These are phyloP conservation scores for slime mould (Dictyostelium discoideum) DNA, from an alignment of 78 protist species.

Conservation along the genomic window DNA sequence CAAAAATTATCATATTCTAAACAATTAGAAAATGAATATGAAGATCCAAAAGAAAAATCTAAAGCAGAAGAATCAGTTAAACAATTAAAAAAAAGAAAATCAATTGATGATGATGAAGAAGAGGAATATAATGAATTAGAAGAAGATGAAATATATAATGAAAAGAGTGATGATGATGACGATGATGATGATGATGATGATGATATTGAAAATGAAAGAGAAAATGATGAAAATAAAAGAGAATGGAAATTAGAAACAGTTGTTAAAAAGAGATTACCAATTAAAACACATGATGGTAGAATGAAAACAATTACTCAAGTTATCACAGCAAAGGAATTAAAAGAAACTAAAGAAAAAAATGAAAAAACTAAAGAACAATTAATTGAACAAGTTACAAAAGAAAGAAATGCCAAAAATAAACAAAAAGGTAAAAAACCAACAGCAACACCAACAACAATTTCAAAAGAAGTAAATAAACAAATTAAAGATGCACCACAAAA, in stretches of 20 bases:
- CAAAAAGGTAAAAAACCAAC: not conserved
- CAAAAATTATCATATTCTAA: slow-evolving; percentile 13
- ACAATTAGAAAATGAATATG: slow-evolving; percentile 50
- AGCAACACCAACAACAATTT: not conserved
- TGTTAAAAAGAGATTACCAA: slow-evolving; percentile 59
- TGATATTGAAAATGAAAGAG: not conserved
- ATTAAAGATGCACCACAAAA: slow-evolving; percentile 8
- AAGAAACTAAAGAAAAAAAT: not conserved
- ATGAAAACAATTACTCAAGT: slow-evolving; percentile 32
- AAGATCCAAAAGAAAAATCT: not conserved
- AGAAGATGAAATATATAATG: slow-evolving; percentile 10
- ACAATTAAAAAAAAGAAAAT: not conserved
- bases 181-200: not conserved
- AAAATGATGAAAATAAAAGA: not conserved
- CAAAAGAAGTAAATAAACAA: slow-evolving; percentile 9
- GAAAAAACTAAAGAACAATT: not conserved
- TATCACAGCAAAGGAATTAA: slow-evolving; percentile 11
- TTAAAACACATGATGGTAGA: slow-evolving; percentile 51
- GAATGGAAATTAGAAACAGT: slow-evolving; percentile 26
- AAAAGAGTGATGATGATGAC: slow-evolving; percentile 11
- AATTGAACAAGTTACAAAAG: slow-evolving; percentile 21
- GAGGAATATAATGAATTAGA: not conserved
- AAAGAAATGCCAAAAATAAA: slow-evolving; percentile 4
- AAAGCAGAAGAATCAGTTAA: not conserved
- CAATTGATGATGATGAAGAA: not conserved